These are phyloP conservation scores for Trichomonascus vanleenenianus DNA, from an alignment of 805 yeast species.

Conservation along the genomic window DNA sequence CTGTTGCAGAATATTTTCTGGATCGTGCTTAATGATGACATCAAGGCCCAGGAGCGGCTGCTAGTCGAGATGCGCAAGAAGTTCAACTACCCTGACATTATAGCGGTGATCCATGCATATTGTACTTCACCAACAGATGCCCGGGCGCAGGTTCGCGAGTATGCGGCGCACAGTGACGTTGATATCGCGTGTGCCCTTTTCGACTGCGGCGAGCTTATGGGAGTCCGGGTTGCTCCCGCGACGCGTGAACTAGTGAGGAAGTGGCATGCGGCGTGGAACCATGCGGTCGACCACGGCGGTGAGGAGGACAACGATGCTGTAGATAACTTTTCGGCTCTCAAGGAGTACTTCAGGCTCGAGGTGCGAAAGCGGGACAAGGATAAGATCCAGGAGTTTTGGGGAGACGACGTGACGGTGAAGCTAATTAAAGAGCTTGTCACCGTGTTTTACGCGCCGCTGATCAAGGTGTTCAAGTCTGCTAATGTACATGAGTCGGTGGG, in stretches of 20 bases:
- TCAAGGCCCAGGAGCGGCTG: conserved; percentile 51
- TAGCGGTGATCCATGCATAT: conserved; percentile 17
- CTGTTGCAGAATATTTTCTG: conserved; percentile 68
- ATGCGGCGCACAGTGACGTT: conserved; percentile 22
- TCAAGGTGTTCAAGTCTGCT: conserved; percentile 58
- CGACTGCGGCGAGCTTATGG: conserved; percentile 3
- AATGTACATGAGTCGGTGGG: conserved; percentile 57
- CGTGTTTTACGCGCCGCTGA: conserved; percentile 66
- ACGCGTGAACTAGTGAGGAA: conserved; percentile 11
- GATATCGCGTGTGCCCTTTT: conserved; percentile 23
- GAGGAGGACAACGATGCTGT: conserved; percentile 27
- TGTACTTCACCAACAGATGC: conserved; percentile 15
- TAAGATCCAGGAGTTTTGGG: conserved; percentile 69
- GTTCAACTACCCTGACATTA: conserved; percentile 24
- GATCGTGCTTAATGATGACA: conserved; percentile 66
- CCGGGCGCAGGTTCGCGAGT: conserved; percentile 27
- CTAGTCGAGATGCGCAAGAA: conserved; percentile 39
- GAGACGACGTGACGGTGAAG: conserved; percentile 72
- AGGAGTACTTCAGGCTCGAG: conserved; percentile 54
- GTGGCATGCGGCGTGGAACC: conserved; percentile 31
- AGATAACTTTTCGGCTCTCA: conserved; percentile 44
- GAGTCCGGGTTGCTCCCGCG: conserved; percentile 1
- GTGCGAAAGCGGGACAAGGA: conserved; percentile 71
- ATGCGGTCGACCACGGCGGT: conserved; percentile 23
- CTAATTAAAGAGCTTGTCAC: conserved; percentile 67